phyloP scores from a whole-genome alignment of 225 moss, liverwort and hornwort species.

The Neckera pumila region DNA sequence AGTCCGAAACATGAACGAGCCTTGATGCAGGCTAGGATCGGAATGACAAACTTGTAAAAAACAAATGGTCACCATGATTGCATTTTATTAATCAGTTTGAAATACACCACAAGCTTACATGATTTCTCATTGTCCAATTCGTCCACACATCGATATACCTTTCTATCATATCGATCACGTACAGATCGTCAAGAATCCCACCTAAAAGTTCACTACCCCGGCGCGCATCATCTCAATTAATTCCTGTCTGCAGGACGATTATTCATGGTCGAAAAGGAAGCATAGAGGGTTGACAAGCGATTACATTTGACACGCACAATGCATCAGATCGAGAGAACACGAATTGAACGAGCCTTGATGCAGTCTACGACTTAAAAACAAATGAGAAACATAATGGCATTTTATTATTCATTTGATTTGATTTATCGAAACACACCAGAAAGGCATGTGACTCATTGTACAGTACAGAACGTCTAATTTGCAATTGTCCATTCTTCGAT shows the following conservation, averaged over 20 bases:
- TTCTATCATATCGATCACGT: background rate
- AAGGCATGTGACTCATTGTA: background rate
- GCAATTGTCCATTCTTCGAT: background rate
- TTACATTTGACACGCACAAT: background rate
- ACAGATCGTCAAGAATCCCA: background rate
- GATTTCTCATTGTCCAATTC: too few species aligned
- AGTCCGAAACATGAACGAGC: background rate
- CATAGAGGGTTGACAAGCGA: background rate
- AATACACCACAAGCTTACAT: background rate
- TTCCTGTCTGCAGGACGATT: background rate
- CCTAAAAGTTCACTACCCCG: too few species aligned
- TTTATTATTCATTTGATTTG: background rate
- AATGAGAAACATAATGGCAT: background rate
- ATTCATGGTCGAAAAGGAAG: background rate
- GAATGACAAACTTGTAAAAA: background rate
- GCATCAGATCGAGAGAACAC: too few species aligned
- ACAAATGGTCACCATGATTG: too few species aligned
- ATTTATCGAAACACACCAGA: background rate
- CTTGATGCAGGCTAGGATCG: background rate
- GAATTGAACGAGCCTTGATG: background rate
- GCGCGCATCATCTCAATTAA: background rate
- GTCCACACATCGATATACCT: background rate
- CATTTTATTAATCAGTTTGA: background rate
- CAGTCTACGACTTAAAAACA: background rate
- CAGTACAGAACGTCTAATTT: background rate